Base-by-base conservation (phyloP, 345 rosid species). In the Pelargonium nanum region DNA sequence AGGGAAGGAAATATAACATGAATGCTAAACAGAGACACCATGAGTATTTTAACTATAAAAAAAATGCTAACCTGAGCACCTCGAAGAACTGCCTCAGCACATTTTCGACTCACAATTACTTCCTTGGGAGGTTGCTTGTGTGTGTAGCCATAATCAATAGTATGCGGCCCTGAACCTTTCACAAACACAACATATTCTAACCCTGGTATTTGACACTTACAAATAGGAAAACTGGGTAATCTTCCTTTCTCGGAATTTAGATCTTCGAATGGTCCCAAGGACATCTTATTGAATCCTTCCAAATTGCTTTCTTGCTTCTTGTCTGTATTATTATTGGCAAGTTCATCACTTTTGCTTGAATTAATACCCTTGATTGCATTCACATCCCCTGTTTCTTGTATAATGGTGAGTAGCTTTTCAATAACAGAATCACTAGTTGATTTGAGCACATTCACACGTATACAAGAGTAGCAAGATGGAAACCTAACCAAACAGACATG, bases 11-110 rank as follows among this genome's bases (percentile, higher is more conserved):
- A 4, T 32, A 53, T 32, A 48, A 24, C 15, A 62, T 15, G 50
- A 26, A 20, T 12, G 24, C 65, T 45, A 50, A 52, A 61, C 1
- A 17, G 20, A 28, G 23, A 25, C 64, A 61, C 17, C 25, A 22
- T 17, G 45, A 57, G 20, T 22, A 24, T 50, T 19, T 12, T 50
- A 28, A 10, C 16, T 10, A 28, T 15, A 23, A 5, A 25, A 26
- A 24, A 15, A 19, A 22, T 51, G 53, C 44, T 60, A 63, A 91
- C 99, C 96, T 89, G 97, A 66, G 99, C 99, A 70, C 99, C 99
- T 55, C 97, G 85, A 44, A 93, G 95, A 81, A 93, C 97, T 48
- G 99, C 91, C 75, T 93, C 99, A 64, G 94, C 97, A 71, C 99
- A 93, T 77, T 93, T 93, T 66, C 97, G 82, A 66, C 99, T 87